Percentiles rank a stretch among this genome's conserved stretches.
phyloP scores from a whole-genome alignment of 176 grass and related monocot species.

The Eragrostis curvula region DNA sequence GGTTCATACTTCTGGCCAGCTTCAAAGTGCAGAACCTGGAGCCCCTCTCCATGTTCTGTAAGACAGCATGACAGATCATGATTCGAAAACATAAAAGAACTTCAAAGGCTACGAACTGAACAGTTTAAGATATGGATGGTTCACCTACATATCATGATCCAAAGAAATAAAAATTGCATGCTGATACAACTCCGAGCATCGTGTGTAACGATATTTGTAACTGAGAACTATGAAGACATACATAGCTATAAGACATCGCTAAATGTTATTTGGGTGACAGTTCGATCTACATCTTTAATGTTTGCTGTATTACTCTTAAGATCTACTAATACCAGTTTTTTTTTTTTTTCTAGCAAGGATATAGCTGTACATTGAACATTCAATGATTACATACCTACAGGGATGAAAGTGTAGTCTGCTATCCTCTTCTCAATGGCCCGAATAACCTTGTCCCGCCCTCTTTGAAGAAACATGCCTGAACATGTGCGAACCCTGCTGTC shows the following conservation, averaged over 20 bases:
- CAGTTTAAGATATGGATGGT: background rate
- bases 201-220: background rate
- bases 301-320: background rate
- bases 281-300: background rate
- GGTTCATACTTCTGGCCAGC: constrained; percentile 95
- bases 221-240: background rate
- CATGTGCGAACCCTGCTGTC: constrained; percentile 98
- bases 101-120: background rate
- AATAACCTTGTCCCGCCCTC: constrained; percentile 84
- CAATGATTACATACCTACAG: constrained; percentile 50
- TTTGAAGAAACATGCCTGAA: constrained; percentile 89
- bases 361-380: background rate
- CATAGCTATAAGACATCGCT: background rate
- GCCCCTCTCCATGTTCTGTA: constrained; percentile 87
- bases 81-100: background rate
- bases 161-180: background rate
- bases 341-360: no score
- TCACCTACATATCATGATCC: background rate
- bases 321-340: no score
- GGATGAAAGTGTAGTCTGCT: constrained; percentile 96
- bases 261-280: background rate
- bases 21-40: constrained; percentile 94
- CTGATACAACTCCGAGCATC: background rate
- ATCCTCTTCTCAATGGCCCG: constrained; percentile 89
- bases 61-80: background rate